Base-by-base conservation (phyloP, 2,329 filamentous ascomycete genomes). In the Metarhizium anisopliae region DNA sequence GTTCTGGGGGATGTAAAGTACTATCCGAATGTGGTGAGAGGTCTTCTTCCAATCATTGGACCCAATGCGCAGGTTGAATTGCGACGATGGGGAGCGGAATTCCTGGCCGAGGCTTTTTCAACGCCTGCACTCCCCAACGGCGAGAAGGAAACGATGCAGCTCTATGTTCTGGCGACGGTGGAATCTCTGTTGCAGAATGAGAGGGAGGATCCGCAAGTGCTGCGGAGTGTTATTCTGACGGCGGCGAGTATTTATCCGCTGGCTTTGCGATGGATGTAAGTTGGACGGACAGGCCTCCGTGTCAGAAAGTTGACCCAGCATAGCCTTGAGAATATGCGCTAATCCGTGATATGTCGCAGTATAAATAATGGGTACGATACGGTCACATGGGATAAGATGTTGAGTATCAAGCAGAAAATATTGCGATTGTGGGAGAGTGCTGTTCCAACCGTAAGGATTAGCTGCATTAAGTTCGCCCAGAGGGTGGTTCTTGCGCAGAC, bases 401-500 rank as follows among this genome's bases (percentile, higher is more conserved):
- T 84, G 54, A 81, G 85, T 11, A 93, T 97, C 72, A 99, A 99
- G 76, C 84, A 88, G 55, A 88, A 86, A 64, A 94, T 99, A 62
- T 72, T 99, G 58, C 84, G 83, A 58, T 84, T 94, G 66, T 96
- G 95, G 93, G 93, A 96, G 63, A 81, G 78, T 47, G 86, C 89
- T 18, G 75, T 83, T 14, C 80, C 86, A 13, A 87, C 90, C 2
- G 83, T 97, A 60, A 86, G 86, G 64, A 86, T 97, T 69, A 95
- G 91, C 77, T 97, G 94, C 75, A 87, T 97, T 79, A 99, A 99
- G 72, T 99, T 99, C 70, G 87, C 90, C 42, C 93, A 99, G 74
- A 85, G 90, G 60, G 90, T 97, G 49, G 88, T 99, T 49, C 82
- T 96, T 61, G 89, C 91, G 18, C 93, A 99, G 72, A 96, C 90